Conservation (phyloP, 176 grass and related monocot genomes). For the Puya raimondii region DNA sequence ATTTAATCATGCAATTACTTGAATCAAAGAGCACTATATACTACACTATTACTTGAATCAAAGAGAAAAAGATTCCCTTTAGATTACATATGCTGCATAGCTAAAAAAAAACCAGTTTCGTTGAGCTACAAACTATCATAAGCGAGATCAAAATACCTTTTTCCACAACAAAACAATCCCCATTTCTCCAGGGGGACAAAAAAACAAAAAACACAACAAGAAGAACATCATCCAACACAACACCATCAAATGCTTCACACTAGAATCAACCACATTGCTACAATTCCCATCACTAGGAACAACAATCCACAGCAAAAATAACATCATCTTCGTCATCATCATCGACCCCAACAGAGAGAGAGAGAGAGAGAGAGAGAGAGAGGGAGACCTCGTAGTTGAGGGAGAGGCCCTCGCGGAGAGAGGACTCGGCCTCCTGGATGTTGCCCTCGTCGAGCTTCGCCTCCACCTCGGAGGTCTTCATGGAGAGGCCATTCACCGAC, state of each 20-base stretch:
- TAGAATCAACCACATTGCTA: too few relatives aligned
- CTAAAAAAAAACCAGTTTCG: too few relatives aligned
- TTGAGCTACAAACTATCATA: too few relatives aligned
- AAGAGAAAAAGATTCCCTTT: background rate
- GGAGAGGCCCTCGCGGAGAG: slow-evolving; percentile 91
- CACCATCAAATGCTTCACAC: too few relatives aligned
- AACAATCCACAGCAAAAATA: too few relatives aligned
- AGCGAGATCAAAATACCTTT: too few relatives aligned
- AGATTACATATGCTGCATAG: background rate
- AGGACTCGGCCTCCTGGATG: slow-evolving; percentile 97
- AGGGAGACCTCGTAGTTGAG: slow-evolving; percentile 85
- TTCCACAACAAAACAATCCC: too few relatives aligned
- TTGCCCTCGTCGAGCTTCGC: slow-evolving; percentile 78
- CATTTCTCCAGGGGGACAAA: too few relatives aligned
- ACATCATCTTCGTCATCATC: too few relatives aligned
- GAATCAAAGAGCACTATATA: background rate
- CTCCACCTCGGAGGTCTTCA: slow-evolving; percentile 49
- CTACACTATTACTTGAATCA: background rate
- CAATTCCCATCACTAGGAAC: background rate
- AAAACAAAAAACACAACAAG: too few relatives aligned
- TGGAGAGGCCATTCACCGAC: slow-evolving; percentile 28
- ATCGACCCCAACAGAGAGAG: background rate
- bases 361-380: background rate
- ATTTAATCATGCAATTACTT: background rate
- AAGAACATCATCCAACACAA: too few relatives aligned